These are phyloP conservation scores for Stereum hirsutum DNA, from an alignment of 1,284 basidiomycete species.

Conservation along the genomic window DNA sequence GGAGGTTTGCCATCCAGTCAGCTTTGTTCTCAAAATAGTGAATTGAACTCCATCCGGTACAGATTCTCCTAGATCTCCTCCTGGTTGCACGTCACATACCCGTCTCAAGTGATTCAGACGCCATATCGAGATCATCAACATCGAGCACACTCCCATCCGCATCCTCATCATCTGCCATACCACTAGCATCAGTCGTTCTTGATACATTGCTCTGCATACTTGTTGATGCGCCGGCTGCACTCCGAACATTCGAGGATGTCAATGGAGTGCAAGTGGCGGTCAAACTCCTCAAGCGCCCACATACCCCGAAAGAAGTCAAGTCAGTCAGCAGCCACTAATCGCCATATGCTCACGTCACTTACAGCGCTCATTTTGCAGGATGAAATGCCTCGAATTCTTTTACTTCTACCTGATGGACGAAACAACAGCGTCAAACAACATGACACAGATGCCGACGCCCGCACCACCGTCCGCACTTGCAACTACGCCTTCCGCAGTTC, in stretches of 20 bases:
- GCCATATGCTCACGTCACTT: neutral
- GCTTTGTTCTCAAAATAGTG: constrained; percentile 2
- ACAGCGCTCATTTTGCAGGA: constrained; percentile 34
- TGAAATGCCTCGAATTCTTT: constrained; percentile 89
- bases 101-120: constrained; percentile 14
- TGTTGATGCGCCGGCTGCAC: constrained; percentile 67
- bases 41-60: neutral
- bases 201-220: constrained; percentile 80
- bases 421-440: constrained; percentile 21
- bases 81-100: constrained; percentile 57
- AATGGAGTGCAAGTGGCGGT: constrained; percentile 75
- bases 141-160: constrained; percentile 11
- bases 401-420: constrained; percentile 91
- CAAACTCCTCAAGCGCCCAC: constrained; percentile 73
- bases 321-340: constrained; percentile 25
- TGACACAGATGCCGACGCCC: too few species aligned
- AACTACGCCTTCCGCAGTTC: constrained; percentile 12
- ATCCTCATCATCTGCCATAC: constrained; percentile 17
- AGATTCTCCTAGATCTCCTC: constrained; percentile 62
- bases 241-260: constrained; percentile 69
- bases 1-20: constrained; percentile 42
- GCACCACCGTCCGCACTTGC: neutral
- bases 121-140: constrained; percentile 9
- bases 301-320: constrained; percentile 78
- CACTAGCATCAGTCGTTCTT: constrained; percentile 43